Base-by-base conservation (phyloP, 2,329 filamentous ascomycete genomes). In the Periconia sp. region DNA sequence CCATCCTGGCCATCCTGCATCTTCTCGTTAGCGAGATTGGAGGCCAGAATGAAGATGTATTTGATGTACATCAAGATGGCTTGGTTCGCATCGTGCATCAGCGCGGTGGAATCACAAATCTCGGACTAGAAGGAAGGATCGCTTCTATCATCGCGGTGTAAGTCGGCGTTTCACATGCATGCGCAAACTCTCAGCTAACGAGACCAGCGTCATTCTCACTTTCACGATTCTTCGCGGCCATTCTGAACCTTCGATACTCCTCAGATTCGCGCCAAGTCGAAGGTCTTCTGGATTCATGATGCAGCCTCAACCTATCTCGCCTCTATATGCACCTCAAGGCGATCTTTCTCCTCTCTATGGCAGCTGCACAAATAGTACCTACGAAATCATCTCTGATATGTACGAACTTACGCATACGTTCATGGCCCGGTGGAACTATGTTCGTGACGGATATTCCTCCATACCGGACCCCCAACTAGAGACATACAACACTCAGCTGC, bases 21-120 rank as follows among this genome's bases (percentile, higher is more conserved):
- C 56, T 69, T 13, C 56, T 69, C 3, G 41, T 63, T 16, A 66
- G 65, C 38, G 64, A 66, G 16, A 49, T 65, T 32, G 61, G 65
- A 5, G 48, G 56, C 10, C 50, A 47, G n/a, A 54, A 63, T 8
- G 61, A 65, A 15, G 49, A 57, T 17, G 58, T 56, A 0, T 67
- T 66, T 33, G 46, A 61, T 40, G 55, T 66, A 10, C 64, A 68
- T 25, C 54, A 55, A 28, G 52, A 62, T 18, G 62, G 61, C 5
- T 43, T 69, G 22, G 39, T 57, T 22, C 55, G 61, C 8, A 51
- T 66, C 7, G 51, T 66, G 10, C 43, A 58, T 5, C 55, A 59
- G 36, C 54, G 56, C 44, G 63, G 56, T 8, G 61, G 60, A 1
- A 39, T 63, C 7, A 31, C 36, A 21, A 49, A 53, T 24, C 46